Base-by-base conservation (phyloP, 2,329 filamentous ascomycete genomes). In the Hortaea werneckii region DNA sequence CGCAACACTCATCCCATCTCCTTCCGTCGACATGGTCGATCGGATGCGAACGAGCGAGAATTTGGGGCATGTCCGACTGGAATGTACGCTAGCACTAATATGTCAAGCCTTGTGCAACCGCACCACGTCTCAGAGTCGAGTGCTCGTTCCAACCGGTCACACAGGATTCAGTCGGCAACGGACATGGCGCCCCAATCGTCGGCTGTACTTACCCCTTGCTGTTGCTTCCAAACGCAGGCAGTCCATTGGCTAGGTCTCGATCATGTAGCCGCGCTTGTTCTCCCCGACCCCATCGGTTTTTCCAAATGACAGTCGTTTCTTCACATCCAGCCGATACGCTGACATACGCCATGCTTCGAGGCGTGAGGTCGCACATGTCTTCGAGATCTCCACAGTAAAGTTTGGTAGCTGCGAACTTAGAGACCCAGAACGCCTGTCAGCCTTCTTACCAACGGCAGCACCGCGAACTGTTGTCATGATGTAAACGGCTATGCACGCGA, bases 331-430 rank as follows among this genome's bases (percentile, higher is more conserved):
- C 37, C 6, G 6, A 6, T 13, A 12, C 37, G 37, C 54, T 58
- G 57, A 58, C 57, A 57, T 50, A 43, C 55, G 56, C 56, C 57
- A 54, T 50, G 49, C 46, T 50, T 50, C 44, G 26, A 56, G 49
- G 50, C 40, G 46, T 46, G 11, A 49, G 29, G 48, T 49, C 48
- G 49, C 50, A 53, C 52, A 50, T 43, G 50, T 51, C 49, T 45
- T 49, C 44, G 27, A 42, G 38, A 39, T 29, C 48, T 47, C 44
- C 43, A 50, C 52, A 48, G 42, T 42, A 48, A 46, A 39, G 43
- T 47, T 45, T 49, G 46, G 49, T 52, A 52, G 51, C 47, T 34
- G 42, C 45, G 43, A 57, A 56, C 42, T 47, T 42, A 55, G 30
- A 41, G 43, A 49, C 44, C 54, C 51, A 53, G 41, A 46, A 34